These are phyloP conservation scores for Discostella stelligera DNA, from an alignment of 352 stramenopile species.

Conservation along the genomic window DNA sequence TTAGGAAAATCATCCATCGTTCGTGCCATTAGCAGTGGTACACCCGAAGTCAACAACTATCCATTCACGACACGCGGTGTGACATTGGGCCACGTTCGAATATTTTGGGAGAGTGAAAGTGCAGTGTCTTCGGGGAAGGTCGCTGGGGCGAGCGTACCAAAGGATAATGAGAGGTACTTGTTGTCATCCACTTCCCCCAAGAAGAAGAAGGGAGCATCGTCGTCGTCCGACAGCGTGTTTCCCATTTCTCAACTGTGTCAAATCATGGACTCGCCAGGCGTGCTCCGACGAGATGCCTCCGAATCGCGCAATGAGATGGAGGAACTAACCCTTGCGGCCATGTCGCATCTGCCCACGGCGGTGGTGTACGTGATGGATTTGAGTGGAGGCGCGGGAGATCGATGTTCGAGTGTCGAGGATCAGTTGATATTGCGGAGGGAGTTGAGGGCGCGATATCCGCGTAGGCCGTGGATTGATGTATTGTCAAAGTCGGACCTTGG, in stretches of 20 bases:
- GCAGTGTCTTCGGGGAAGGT: constrained; percentile 55
- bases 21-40: constrained; percentile 81
- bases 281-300: constrained; percentile 75
- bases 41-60: constrained; percentile 88
- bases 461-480: constrained; percentile 86
- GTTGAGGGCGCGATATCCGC: constrained; percentile 78
- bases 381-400: constrained; percentile 81
- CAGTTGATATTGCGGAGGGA: constrained; percentile 82
- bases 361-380: constrained; percentile 89
- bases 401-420: constrained; percentile 79
- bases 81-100: constrained; percentile 84
- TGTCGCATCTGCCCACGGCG: constrained; percentile 84
- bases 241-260: constrained; percentile 78
- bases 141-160: constrained; percentile 28
- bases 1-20: constrained; percentile 84
- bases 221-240: constrained; percentile 13
- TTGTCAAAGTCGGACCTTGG: constrained; percentile 84
- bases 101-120: constrained; percentile 72
- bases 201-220: constrained; percentile 44
- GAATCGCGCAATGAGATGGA: constrained; percentile 87
- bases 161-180: constrained; percentile 33
- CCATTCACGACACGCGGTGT: constrained; percentile 88
- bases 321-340: constrained; percentile 83
- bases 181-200: constrained; percentile 19
- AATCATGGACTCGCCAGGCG: constrained; percentile 87